Base-by-base conservation (phyloP, 2,329 filamentous ascomycete species). In the Colletotrichum sp. region DNA sequence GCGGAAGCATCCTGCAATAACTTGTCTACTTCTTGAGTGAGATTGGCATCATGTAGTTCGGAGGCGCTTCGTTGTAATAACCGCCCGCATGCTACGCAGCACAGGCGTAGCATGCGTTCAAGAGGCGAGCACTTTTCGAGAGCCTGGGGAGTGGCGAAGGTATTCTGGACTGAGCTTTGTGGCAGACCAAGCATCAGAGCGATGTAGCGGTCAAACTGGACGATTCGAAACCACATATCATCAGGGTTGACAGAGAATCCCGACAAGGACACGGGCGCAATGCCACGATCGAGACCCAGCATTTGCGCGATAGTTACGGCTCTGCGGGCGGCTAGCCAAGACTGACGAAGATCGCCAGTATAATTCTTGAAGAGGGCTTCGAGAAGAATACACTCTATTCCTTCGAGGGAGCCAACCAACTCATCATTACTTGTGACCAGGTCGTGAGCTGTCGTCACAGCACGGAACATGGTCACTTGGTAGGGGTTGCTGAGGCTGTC, bases 321-420 rank as follows among this genome's bases (percentile, higher is more conserved):
- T 26, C 88, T 84, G 5, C 89, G 86, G 44, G 83, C 83, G 0
- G 83, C 81, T 6, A 90, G 78, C 87, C 88, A 90, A 0, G 88
- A 83, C 1, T 84, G 82, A 0, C 87, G 85, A 4, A 90, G 81
- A 32, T 87, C 85, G 2, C 90, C 90, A 0, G 81, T 80, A 32
- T 90, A 89, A 32, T 86, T 86, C 8, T 87, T 82, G 77, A 86
- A 89, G 26, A 89, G 82, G 15, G 83, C 84, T 76, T 90, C 86
- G 0, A 90, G 82, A 77, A 90, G 83, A n/a, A 91, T 77, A 68
- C 87, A 89, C 74, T 90, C 87, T 8, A 91, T 79, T 0, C 88
- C 88, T 69, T 90, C 88, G 2, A 89, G 52, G 0, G 85, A 87
- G 28, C 81, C 82, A 0, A 88, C 78, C 1, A 91, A 79, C 4